phyloP scores from a whole-genome alignment of 495 filamentous ascomycete species.

The Annulohypoxylon bovei region DNA sequence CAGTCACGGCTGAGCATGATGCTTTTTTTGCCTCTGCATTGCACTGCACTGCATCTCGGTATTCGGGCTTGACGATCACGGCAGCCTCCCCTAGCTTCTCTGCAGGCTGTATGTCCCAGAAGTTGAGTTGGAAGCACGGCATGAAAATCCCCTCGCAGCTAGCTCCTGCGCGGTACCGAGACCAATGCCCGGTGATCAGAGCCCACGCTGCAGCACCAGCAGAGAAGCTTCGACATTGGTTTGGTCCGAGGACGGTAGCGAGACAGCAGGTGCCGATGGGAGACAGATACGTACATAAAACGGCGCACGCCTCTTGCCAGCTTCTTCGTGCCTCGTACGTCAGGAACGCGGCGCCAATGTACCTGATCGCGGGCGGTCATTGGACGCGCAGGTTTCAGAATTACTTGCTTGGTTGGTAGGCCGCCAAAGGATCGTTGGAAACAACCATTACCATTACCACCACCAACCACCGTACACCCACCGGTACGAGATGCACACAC shows the following conservation, averaged over 20 bases:
- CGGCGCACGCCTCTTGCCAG: conserved; percentile 22
- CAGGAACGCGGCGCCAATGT: conserved; percentile 40
- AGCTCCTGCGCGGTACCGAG: conserved; percentile 60
- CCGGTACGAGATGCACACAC: not conserved
- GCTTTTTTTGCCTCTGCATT: conserved; percentile 14
- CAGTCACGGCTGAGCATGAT: conserved; percentile 34
- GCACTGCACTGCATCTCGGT: conserved; percentile 18
- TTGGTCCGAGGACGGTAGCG: conserved; percentile 28
- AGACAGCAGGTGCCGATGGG: conserved; percentile 32
- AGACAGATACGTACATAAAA: conserved; percentile 25
- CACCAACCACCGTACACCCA: not conserved
- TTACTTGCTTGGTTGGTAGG: not conserved
- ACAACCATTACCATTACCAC: not conserved
- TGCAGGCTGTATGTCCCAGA: conserved; percentile 55
- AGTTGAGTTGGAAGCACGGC: conserved; percentile 65
- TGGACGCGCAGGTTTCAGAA: conserved; percentile 11
- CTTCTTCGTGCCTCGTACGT: conserved; percentile 40
- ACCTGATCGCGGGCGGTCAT: conserved; percentile 17
- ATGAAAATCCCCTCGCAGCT: conserved; percentile 60
- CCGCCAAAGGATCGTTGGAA: conserved; percentile 30
- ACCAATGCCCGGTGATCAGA: conserved; percentile 69
- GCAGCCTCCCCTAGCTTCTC: conserved; percentile 36
- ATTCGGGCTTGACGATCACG: conserved; percentile 14
- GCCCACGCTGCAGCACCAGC: conserved; percentile 43
- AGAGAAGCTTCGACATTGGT: not conserved